Evolutionary conservation across 768 basidiomycete genomes (phyloP).

Genomic region (Tulasnella sp.): DNA sequence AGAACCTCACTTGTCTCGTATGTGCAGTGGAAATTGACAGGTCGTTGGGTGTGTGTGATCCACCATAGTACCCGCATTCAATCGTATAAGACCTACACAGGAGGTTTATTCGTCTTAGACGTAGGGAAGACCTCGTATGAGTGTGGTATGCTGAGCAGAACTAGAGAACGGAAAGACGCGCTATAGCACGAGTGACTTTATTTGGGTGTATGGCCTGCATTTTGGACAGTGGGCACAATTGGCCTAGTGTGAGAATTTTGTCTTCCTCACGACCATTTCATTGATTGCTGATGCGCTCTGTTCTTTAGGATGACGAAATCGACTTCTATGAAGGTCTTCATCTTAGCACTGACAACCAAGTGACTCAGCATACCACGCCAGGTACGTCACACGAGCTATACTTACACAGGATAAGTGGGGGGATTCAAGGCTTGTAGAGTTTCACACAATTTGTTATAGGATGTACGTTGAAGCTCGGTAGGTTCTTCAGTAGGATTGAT

Average conservation of each 20-base stretch:
- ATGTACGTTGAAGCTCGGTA: slow-evolving; percentile 13
- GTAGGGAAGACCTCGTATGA: slow-evolving; percentile 15
- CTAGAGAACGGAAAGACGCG: too few species aligned
- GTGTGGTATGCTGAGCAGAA: slow-evolving; percentile 16
- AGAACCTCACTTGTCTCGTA: neutral
- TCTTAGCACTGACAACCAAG: slow-evolving; percentile 17
- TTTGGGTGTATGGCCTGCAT: slow-evolving; percentile 18
- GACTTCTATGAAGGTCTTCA: slow-evolving; percentile 20
- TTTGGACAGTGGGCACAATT: slow-evolving; percentile 11
- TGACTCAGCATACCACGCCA: slow-evolving; percentile 15
- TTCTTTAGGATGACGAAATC: slow-evolving; percentile 15
- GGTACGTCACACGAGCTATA: slow-evolving; percentile 10
- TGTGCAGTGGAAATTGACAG: neutral
- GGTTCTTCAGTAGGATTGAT: slow-evolving; percentile 11
- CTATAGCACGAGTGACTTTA: neutral
- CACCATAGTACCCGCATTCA: slow-evolving; percentile 14
- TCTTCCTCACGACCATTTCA: neutral
- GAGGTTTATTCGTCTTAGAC: slow-evolving; percentile 17
- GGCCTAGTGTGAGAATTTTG: slow-evolving; percentile 8
- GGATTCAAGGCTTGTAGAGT: neutral
- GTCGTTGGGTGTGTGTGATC: neutral
- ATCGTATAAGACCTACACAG: slow-evolving; percentile 14
- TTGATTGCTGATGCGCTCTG: neutral
- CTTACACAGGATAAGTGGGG: neutral
- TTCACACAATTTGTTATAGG: neutral